Evolutionary conservation across 192 early-diverging fungal species (phyloP), one percentile per base, ranked within the genome.

Genomic region (Powellomyces hirtus): DNA sequence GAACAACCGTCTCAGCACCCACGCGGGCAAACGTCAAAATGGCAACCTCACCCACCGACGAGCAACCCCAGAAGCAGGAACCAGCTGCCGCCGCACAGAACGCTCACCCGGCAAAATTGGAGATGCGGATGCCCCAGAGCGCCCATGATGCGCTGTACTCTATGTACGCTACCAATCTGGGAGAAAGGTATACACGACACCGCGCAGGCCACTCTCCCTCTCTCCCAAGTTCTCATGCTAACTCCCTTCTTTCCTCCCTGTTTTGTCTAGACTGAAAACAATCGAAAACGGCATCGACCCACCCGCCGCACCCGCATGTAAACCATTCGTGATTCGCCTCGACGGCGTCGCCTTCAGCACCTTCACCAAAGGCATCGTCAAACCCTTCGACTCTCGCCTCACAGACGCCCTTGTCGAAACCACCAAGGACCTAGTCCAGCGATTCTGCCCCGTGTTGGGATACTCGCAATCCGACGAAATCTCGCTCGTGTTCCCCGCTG

Each of bases 381-480:
- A 78, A 68, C 83, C 83, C 1, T 85, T 84, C 58, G 83, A 85
- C 53, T 16, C 11, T 6, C 68, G 83, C 0, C 71, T 85, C 6
- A 81, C 80, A 22, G 69, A 80, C 20, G 75, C 73, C 27, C 60
- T 84, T 72, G 79, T 84, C 31, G 57, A 57, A 33, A 80, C 79
- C 18, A 74, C 79, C 6, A 38, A 52, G 13, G 83, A 85, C 70
- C 68, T 83, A 18, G 64, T 82, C 0, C n/a, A 36, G 6, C 79
- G 76, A 35, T 84, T 85, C 62, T 53, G 55, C n/a, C 66, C 81
- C 3, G 27, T 59, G 16, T 22, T 72, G 30, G 79, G 75, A 8
- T 85, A 79, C 74, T 66, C 71, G 36, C 69, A 75, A 30, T 82
- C 79, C 10, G 83, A 85, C 66, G 83, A 85, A 58, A 85, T 85